Evolutionary conservation across 257 asterid genomes (phyloP).

Genomic region (Solanum paucissectum): DNA sequence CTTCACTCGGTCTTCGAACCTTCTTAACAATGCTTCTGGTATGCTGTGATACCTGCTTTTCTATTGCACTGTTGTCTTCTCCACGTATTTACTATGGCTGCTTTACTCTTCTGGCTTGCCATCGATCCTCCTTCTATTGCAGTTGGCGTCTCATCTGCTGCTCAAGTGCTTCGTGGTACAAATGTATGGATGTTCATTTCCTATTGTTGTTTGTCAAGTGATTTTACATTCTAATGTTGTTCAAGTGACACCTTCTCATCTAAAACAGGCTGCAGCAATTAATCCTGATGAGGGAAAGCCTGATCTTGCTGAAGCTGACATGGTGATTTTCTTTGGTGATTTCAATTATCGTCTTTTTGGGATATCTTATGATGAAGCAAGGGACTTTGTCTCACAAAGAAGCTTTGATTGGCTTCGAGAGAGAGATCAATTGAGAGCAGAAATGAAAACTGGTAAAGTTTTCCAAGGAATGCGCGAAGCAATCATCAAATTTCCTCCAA

Average conservation of each 20-base stretch:
- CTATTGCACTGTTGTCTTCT: conserved; percentile 63
- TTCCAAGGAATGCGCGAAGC: conserved; percentile 99
- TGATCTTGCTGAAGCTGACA: conserved; percentile 89
- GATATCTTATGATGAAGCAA: conserved; percentile 91
- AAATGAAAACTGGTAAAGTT: conserved; percentile 84
- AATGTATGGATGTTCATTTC: conserved; percentile 33
- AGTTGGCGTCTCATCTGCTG: conserved; percentile 84
- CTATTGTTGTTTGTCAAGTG: neutral
- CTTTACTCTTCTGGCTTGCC: conserved; percentile 72
- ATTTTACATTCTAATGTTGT: neutral
- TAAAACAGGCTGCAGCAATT: conserved; percentile 25
- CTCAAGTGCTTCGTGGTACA: conserved; percentile 66
- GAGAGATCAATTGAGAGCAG: conserved; percentile 84
- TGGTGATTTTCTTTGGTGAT: conserved; percentile 83
- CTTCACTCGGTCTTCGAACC: conserved; percentile 55
- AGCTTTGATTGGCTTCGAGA: conserved; percentile 97
- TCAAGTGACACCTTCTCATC: neutral
- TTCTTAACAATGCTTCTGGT: conserved; percentile 66
- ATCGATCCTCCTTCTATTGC: conserved; percentile 47
- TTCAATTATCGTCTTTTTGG: conserved; percentile 92
- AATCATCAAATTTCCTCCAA: conserved; percentile 77
- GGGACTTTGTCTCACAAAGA: conserved; percentile 92
- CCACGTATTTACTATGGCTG: conserved; percentile 56
- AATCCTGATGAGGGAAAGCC: conserved; percentile 72
- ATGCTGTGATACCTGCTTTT: conserved; percentile 54